Evolutionary conservation across 2,329 filamentous ascomycete species (phyloP), one percentile per base, ranked within the genome.

Genomic region (Pseudogymnoascus sp.): DNA sequence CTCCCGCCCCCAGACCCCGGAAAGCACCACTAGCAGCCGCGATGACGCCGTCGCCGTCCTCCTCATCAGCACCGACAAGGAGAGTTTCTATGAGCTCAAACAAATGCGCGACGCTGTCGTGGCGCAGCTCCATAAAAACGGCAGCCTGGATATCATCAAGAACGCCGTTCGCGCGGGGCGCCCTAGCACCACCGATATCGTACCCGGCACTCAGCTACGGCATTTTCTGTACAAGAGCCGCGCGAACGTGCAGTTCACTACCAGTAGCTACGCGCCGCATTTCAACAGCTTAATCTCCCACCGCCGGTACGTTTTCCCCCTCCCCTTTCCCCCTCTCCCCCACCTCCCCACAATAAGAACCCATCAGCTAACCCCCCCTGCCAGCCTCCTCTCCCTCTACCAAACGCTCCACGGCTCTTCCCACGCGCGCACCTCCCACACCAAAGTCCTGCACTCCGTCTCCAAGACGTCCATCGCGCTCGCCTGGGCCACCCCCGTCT

Each of bases 181-280:
- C 9, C 88, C 90, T 1, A 80, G 78, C 26, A 83, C 88, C 64
- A 83, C 85, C 15, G 88, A 95, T 64, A 87, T 99, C 64, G 83
- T 92, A 1, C 90, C 92, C 0, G 90, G 89, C 23, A 90, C 88
- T 15, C 87, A 89, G 33, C 79, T 97, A 61, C 88, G 89, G 68
- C 95, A 99, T 78, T 99, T 97, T 72, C 77, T 99, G 17, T 99
- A 96, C 81, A 99, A 97, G 76, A 96, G 91, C 15, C 85, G 91
- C 65, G 87, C 88, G 19, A 96, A 99, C 70, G 95, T 99, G 29
- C 96, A 99, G 74, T 99, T 97, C 75, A 89, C 86, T 68, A 96
- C 96, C 91, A 89, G 93, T 1, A 87, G 90, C 0, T 88, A 91
- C 65, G 81, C 85, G 9, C 88, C 90, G 0, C 79, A 87, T 63